Percentiles rank a stretch among this genome's conserved stretches.
These are phyloP conservation scores for Russula sp. DNA, from an alignment of 768 basidiomycete genomes.

Conservation along the genomic window DNA sequence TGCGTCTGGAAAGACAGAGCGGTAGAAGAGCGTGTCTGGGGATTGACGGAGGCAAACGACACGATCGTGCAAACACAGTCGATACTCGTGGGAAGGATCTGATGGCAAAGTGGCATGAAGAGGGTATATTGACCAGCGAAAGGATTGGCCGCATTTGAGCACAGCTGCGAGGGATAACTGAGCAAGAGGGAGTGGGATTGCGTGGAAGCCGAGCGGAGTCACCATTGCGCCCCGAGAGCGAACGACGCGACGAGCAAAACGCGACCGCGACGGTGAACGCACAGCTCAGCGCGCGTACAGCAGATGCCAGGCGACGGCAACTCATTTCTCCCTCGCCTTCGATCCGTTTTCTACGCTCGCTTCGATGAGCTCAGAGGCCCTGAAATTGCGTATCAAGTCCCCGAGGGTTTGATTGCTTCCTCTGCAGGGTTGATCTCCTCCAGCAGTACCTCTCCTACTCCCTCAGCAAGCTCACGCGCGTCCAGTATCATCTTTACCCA, in stretches of 20 bases:
- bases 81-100: slow-evolving; percentile 52
- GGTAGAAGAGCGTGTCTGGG: slow-evolving; percentile 56
- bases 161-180: slow-evolving; percentile 77
- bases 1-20: slow-evolving; percentile 51
- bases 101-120: slow-evolving; percentile 25
- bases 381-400: slow-evolving; percentile 88
- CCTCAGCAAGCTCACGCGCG: slow-evolving; percentile 38
- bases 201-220: slow-evolving; percentile 40
- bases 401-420: slow-evolving; percentile 74
- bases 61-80: slow-evolving; percentile 72
- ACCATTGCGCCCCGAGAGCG: neutral
- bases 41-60: slow-evolving; percentile 79
- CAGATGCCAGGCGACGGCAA: slow-evolving; percentile 42
- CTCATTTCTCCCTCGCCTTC: slow-evolving; percentile 71
- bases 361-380: slow-evolving; percentile 85
- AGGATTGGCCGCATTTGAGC: slow-evolving; percentile 77
- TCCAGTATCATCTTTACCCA: slow-evolving; percentile 39
- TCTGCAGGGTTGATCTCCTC: slow-evolving; percentile 23
- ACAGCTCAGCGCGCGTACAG: no score
- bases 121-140: slow-evolving; percentile 65
- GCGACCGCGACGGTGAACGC: neutral
- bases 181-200: slow-evolving; percentile 50
- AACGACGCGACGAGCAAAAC: neutral
- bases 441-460: slow-evolving; percentile 30
- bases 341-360: slow-evolving; percentile 89